Evolutionary conservation across 2,329 filamentous ascomycete genomes (phyloP), one percentile per base, ranked within the genome.

Genomic region (Fusarium bactridioides): DNA sequence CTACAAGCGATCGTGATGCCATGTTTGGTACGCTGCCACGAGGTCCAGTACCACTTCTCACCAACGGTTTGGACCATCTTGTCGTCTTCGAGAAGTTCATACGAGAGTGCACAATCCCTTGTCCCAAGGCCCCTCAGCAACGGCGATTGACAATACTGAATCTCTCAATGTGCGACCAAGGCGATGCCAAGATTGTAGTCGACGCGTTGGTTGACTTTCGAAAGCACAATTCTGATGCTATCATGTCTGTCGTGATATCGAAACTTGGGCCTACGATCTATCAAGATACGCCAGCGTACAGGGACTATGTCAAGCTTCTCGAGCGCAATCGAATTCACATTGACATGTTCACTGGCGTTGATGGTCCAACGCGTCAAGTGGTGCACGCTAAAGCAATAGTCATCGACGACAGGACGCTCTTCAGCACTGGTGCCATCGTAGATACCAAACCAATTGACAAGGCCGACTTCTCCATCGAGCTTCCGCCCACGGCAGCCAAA

Each of bases 401-500:
- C 3, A 64, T 65, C 13, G 48, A 50, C 18, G 63, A 43, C 7
- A n/a, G 48, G 3, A 50, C 48, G 0, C n/a, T 64, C 0, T 64
- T 65, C 15, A 64, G 37, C 19, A 65, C 48, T 1, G 60, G 63
- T 1, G 63, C 60, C 9, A 50, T 65, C 4, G 29, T 64, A 4
- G 60, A 65, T 5, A 64, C 62, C 4, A 64, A 43, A 3, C 62
- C 60, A 1, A 64, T 48, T 19, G 21, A 65, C 23, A 64, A 65
- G 19, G 60, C 60, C 8, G 62, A 65, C 8, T 57, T 64, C 0
- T 64, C 60, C 2, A 65, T 64, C 15, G 60, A 64, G 21, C 60
- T 65, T 15, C 41, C 60, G 5, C 29, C 35, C 3, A 9, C 4
- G 0, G 60, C 62, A 10, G 35, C 60, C 2, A 48, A 48, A 23